A percentile compares a stretch with the other conserved stretches of the same genome.
These are phyloP conservation scores for Peniophora sp. DNA, from an alignment of 1,284 basidiomycete genomes.

Conservation along the genomic window DNA sequence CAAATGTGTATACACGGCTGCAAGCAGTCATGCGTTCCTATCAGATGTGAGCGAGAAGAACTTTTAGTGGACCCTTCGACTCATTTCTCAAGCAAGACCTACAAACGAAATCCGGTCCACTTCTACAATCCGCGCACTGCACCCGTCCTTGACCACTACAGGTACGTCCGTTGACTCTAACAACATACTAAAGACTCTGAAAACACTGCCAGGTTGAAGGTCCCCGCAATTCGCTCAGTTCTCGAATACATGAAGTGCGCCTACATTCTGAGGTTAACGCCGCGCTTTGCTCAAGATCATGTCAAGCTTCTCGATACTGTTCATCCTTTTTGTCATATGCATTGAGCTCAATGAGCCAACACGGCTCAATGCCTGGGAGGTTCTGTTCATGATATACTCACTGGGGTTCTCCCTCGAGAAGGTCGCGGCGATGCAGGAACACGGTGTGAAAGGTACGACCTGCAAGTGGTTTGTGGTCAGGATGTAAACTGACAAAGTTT, in stretches of 20 bases:
- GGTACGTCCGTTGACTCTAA: constrained; percentile 33
- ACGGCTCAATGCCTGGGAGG: constrained; percentile 57
- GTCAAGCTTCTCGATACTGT: constrained; percentile 74
- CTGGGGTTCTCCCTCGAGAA: constrained; percentile 89
- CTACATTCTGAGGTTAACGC: constrained; percentile 1
- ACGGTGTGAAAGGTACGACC: constrained; percentile 71
- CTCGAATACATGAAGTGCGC: constrained; percentile 79
- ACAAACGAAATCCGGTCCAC: constrained; percentile 87
- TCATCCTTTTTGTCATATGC: constrained; percentile 76
- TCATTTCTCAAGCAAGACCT: constrained; percentile 52
- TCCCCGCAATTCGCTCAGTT: constrained; percentile 84
- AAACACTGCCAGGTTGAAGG: constrained; percentile 65
- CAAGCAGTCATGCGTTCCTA: constrained; percentile 79
- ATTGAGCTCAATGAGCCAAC: constrained; percentile 66
- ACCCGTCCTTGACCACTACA: constrained; percentile 87
- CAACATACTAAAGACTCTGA: not conserved
- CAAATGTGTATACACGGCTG: constrained; percentile 83
- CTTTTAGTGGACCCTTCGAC: not conserved
- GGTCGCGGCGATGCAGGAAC: constrained; percentile 89
- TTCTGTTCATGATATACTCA: constrained; percentile 77
- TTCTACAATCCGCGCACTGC: constrained; percentile 93
- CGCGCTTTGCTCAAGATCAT: not conserved
- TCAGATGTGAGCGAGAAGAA: constrained; percentile 55
- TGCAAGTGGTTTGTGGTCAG: constrained; percentile 19
- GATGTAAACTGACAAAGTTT: constrained; percentile 28